phyloP scores from a whole-genome alignment of 345 rosid species.

The Sisymbrium altissimum region DNA sequence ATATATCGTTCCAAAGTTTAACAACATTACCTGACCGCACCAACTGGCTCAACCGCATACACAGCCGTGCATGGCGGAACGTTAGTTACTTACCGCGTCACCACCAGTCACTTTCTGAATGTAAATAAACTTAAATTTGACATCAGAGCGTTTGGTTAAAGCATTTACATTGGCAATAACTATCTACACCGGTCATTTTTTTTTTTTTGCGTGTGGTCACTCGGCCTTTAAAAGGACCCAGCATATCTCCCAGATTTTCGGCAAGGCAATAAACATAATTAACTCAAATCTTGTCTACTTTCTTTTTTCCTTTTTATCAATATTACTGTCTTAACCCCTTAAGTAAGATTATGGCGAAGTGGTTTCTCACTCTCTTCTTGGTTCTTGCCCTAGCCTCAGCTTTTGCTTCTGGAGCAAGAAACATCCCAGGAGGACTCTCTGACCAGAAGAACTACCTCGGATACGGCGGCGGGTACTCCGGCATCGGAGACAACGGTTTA shows the following conservation, averaged over 20 bases:
- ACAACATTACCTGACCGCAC: neutral
- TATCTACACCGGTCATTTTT: conserved; percentile 21
- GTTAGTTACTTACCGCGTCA: conserved; percentile 20
- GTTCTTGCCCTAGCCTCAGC: conserved; percentile 38
- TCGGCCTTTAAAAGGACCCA: conserved; percentile 34
- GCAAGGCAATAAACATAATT: conserved; percentile 2
- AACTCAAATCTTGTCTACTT: conserved; percentile 8
- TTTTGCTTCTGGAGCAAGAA: conserved; percentile 42
- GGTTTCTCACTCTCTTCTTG: conserved; percentile 30
- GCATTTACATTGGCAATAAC: conserved; percentile 32
- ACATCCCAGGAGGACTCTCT: conserved; percentile 43
- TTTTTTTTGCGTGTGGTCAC: neutral
- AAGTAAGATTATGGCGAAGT: conserved; percentile 33
- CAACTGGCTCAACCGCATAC: conserved; percentile 21
- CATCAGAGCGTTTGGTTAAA: conserved; percentile 29
- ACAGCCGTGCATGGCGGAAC: neutral
- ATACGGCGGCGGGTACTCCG: conserved; percentile 69
- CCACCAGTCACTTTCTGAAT: conserved; percentile 11
- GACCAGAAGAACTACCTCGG: conserved; percentile 70
- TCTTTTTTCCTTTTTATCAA: neutral
- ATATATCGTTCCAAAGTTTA: neutral
- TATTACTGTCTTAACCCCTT: neutral
- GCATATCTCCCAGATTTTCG: conserved; percentile 20
- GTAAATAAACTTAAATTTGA: conserved; percentile 26
- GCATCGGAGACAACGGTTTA: conserved; percentile 52